Conservation (phyloP, 208 protist species). For the Trypanosoma cruzi region DNA sequence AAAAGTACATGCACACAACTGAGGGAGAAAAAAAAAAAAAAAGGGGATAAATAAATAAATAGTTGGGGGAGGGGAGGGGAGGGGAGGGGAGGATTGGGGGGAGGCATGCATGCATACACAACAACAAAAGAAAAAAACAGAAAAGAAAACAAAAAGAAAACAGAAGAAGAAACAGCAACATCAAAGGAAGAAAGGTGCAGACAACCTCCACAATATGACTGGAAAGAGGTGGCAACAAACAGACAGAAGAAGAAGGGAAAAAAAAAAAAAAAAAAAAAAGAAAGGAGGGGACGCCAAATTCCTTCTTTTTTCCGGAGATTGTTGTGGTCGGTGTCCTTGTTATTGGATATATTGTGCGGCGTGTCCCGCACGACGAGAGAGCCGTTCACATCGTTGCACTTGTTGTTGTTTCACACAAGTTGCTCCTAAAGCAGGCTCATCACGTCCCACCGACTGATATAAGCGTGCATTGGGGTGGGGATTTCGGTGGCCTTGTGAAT, state of each 20-base stretch:
- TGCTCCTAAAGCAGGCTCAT: neutral
- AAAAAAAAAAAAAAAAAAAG: slow-evolving; percentile 16
- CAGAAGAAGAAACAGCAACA: slow-evolving; percentile 3
- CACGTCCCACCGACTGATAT: neutral
- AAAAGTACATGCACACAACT: too few relatives aligned
- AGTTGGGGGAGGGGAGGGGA: too few relatives aligned
- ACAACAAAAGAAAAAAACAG: slow-evolving; percentile 19
- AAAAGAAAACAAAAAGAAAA: slow-evolving; percentile 11
- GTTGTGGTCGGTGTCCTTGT: neutral
- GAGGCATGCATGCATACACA: slow-evolving; percentile 17
- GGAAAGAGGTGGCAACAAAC: neutral
- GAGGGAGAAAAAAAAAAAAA: slow-evolving; percentile 8
- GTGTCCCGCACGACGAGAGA: neutral
- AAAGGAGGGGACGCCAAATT: too few relatives aligned
- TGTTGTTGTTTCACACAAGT: neutral
- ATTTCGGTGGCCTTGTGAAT: neutral
- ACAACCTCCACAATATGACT: neutral
- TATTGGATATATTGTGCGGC: neutral
- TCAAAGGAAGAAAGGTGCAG: slow-evolving; percentile 20
- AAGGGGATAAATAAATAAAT: too few relatives aligned
- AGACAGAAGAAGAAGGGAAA: too few relatives aligned
- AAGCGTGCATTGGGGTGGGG: neutral
- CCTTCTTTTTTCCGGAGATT: neutral
- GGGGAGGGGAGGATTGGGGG: too few relatives aligned
- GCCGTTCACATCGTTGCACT: neutral